These are phyloP conservation scores for Pyrus hybrid DNA, from an alignment of 331 rosid species.

Conservation along the genomic window DNA sequence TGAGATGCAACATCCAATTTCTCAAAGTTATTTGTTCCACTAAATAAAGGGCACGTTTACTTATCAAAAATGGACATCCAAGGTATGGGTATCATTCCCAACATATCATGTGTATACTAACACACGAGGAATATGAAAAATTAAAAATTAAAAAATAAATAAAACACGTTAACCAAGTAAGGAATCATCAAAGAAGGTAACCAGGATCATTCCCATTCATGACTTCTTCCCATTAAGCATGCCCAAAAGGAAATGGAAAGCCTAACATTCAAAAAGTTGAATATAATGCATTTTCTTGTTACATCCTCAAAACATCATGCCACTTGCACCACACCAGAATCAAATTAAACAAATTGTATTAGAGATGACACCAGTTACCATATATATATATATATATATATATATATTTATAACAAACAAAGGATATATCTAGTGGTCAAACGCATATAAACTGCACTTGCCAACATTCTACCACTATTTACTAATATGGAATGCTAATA, in stretches of 20 bases:
- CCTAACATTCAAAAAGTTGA: not conserved
- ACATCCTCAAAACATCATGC: not conserved
- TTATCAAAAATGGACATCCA: not conserved
- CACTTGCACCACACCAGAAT: not conserved
- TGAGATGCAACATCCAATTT: not conserved
- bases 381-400: not conserved
- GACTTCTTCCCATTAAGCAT: not conserved
- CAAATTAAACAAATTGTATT: not conserved
- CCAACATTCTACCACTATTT: not conserved
- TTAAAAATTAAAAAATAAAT: no score
- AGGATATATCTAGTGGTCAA: not conserved
- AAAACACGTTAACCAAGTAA: not conserved
- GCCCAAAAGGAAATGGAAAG: not conserved
- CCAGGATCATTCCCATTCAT: not conserved
- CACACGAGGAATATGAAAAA: not conserved
- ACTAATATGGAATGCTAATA: not conserved
- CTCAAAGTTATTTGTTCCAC: not conserved
- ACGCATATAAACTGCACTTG: not conserved
- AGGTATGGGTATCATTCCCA: not conserved
- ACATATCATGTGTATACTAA: not conserved
- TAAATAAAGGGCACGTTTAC: not conserved
- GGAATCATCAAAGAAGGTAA: not conserved
- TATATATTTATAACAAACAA: not conserved
- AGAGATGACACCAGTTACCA: not conserved
- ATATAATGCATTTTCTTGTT: no score